Percentiles rank a stretch among this genome's conserved stretches.
These are phyloP conservation scores for Alectoria sarmentosa DNA, from an alignment of 495 filamentous ascomycete species.

Conservation along the genomic window DNA sequence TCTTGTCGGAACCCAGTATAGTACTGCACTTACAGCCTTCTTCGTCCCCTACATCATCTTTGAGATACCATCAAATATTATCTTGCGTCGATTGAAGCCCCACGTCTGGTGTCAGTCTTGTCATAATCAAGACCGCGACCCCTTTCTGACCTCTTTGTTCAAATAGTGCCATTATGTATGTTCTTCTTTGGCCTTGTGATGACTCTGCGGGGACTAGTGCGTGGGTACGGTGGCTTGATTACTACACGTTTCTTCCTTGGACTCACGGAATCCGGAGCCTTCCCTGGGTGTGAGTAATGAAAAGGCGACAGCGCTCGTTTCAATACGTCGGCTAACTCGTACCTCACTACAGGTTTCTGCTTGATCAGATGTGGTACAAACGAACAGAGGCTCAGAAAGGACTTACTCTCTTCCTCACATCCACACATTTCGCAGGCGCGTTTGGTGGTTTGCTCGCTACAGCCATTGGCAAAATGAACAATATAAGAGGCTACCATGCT, in stretches of 20 bases:
- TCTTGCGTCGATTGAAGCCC: slow-evolving; percentile 74
- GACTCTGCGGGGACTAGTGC: slow-evolving; percentile 30
- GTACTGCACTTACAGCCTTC: slow-evolving; percentile 65
- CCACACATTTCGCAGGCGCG: slow-evolving; percentile 27
- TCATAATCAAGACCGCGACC: too few relatives aligned
- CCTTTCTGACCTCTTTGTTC: too few relatives aligned
- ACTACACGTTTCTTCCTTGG: slow-evolving; percentile 62
- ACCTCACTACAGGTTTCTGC: slow-evolving; percentile 25
- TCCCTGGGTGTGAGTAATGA: slow-evolving; percentile 30
- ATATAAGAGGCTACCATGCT: slow-evolving; percentile 50
- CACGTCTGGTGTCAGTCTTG: slow-evolving; percentile 79
- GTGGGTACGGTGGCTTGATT: slow-evolving; percentile 56
- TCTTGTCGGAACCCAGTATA: slow-evolving; percentile 55
- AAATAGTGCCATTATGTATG: slow-evolving; percentile 29
- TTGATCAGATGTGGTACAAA: slow-evolving; percentile 32
- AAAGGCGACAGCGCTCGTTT: too few relatives aligned
- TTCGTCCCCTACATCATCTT: slow-evolving; percentile 86
- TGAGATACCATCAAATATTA: slow-evolving; percentile 83
- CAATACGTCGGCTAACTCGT: too few relatives aligned
- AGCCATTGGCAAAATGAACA: slow-evolving; percentile 49
- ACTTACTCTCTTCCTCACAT: slow-evolving; percentile 32
- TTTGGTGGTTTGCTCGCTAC: slow-evolving; percentile 35
- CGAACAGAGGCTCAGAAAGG: slow-evolving; percentile 32
- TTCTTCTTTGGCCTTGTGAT: slow-evolving; percentile 33
- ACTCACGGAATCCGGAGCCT: slow-evolving; percentile 30